These are phyloP conservation scores for Elasticomyces elasticus DNA, from an alignment of 495 filamentous ascomycete genomes.

Conservation along the genomic window DNA sequence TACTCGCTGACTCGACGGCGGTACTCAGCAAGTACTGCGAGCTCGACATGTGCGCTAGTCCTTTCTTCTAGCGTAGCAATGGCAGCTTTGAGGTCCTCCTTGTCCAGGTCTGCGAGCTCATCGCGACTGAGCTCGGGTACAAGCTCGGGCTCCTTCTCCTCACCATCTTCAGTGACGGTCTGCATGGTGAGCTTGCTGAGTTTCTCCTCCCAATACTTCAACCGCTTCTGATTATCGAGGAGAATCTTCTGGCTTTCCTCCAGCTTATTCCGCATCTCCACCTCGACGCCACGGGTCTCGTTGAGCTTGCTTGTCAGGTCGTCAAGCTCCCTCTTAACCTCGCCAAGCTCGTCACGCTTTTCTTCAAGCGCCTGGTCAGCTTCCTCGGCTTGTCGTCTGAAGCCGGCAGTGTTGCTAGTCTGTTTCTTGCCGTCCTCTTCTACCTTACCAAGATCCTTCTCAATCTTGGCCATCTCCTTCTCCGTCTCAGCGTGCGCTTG, in stretches of 20 bases:
- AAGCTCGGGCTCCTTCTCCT: constrained; percentile 26
- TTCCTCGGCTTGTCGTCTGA: constrained; percentile 67
- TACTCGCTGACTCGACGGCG: constrained; percentile 82
- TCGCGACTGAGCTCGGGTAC: constrained; percentile 53
- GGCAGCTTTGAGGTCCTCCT: constrained; percentile 71
- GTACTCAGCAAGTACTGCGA: constrained; percentile 87
- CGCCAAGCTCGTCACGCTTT: constrained; percentile 70
- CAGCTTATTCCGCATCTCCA: constrained; percentile 96
- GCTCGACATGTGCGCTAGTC: constrained; percentile 80
- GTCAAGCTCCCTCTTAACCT: constrained; percentile 76
- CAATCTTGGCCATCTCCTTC: constrained; percentile 62
- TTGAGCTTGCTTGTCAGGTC: constrained; percentile 80
- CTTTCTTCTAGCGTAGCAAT: constrained; percentile 90
- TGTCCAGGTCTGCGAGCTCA: constrained; percentile 87
- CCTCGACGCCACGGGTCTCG: constrained; percentile 78
- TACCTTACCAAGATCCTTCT: constrained; percentile 61
- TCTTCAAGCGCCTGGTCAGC: constrained; percentile 63
- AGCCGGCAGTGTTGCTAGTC: constrained; percentile 59
- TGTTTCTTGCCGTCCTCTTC: constrained; percentile 70
- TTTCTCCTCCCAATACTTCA: constrained; percentile 81
- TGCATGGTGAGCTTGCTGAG: constrained; percentile 68
- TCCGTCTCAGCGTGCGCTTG: constrained; percentile 66
- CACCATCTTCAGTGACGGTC: constrained; percentile 46
- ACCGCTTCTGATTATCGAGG: constrained; percentile 73
- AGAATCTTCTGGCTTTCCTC: constrained; percentile 91